Percentiles rank a stretch among this genome's conserved stretches.
These are phyloP conservation scores for Penicillium thymicola DNA, from an alignment of 2,329 filamentous ascomycete species.

Conservation along the genomic window DNA sequence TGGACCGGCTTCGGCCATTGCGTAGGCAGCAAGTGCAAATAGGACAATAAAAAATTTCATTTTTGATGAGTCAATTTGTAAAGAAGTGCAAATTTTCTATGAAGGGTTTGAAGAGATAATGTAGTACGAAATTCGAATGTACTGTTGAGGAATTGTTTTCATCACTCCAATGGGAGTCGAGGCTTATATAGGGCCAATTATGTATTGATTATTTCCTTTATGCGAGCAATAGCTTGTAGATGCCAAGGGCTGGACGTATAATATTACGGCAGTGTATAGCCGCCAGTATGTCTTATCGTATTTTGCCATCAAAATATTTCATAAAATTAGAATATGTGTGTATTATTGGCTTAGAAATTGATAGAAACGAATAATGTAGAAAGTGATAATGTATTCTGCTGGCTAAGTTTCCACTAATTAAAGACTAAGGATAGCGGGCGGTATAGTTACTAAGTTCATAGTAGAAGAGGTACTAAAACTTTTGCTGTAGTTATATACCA, in stretches of 20 bases:
- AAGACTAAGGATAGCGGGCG: no score
- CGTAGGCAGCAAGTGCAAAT: slow-evolving; percentile 1
- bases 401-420: no score
- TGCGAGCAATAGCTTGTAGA: background rate
- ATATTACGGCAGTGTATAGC: background rate
- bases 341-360: background rate
- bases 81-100: background rate
- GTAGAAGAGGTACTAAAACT: no score
- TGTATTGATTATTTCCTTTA: background rate
- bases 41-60: slow-evolving; percentile 5
- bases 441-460: no score
- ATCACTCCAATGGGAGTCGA: background rate
- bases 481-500: no score
- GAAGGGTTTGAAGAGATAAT: background rate
- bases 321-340: background rate
- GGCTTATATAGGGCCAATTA: background rate
- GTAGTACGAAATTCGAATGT: background rate
- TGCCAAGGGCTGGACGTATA: background rate
- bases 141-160: background rate
- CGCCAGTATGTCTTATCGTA: background rate
- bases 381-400: no score
- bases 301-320: background rate
- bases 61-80: background rate
- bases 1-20: slow-evolving; percentile 39
- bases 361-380: background rate